These are phyloP conservation scores for Aristolochia fimbriata DNA, from an alignment of 164 flowering plant species.

Conservation along the genomic window DNA sequence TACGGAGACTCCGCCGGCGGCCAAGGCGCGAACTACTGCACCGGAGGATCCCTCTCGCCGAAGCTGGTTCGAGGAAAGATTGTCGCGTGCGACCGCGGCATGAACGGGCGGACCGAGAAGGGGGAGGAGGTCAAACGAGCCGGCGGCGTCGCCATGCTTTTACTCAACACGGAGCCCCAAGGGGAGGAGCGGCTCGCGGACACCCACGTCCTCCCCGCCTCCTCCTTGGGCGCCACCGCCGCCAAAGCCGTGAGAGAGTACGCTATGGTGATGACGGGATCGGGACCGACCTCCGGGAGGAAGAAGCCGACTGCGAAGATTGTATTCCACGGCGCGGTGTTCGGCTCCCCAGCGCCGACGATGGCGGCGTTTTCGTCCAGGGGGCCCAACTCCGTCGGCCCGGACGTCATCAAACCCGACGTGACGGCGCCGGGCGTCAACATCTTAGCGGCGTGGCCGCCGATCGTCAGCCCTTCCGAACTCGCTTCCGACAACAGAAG, in stretches of 20 bases:
- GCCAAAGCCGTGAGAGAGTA: constrained; percentile 32
- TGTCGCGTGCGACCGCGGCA: constrained; percentile 49
- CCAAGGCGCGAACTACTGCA: constrained; percentile 35
- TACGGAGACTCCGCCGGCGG: constrained; percentile 39
- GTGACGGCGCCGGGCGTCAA: constrained; percentile 67
- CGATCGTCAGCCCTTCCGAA: constrained; percentile 27
- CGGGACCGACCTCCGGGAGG: too few species aligned
- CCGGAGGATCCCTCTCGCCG: constrained; percentile 27
- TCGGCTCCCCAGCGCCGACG: constrained; percentile 44
- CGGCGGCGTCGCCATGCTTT: constrained; percentile 60
- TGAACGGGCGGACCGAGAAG: constrained; percentile 29
- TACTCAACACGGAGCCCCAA: constrained; percentile 28
- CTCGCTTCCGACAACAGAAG: constrained; percentile 43
- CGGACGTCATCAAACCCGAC: constrained; percentile 65
- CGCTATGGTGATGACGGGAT: not conserved
- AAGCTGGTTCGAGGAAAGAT: constrained; percentile 50
- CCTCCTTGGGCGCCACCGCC: constrained; percentile 39
- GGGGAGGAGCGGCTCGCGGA: constrained; percentile 64
- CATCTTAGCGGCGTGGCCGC: constrained; percentile 74
- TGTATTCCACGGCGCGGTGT: constrained; percentile 36
- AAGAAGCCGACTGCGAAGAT: constrained; percentile 35
- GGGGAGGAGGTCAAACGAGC: constrained; percentile 49
- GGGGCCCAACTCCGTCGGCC: constrained; percentile 42
- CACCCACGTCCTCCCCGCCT: constrained; percentile 47
- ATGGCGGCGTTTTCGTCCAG: constrained; percentile 69